These are phyloP conservation scores for Aurantiochytrium sp. DNA, from an alignment of 108 stramenopile species.

Conservation along the genomic window DNA sequence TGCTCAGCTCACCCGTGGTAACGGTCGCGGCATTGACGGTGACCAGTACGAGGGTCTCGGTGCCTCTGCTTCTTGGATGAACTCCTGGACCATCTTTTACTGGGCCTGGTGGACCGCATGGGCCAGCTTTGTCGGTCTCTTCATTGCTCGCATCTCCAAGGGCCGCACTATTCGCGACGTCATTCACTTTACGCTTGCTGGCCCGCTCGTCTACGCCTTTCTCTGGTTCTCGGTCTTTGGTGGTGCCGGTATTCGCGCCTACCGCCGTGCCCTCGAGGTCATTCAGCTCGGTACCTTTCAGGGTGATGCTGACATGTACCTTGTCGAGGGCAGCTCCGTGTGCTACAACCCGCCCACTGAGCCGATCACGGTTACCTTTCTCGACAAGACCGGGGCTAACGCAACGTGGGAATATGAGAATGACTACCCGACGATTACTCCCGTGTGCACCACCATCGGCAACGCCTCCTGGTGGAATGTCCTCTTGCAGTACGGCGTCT, in stretches of 20 bases:
- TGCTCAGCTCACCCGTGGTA: background rate
- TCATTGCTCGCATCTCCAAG: constrained; percentile 56
- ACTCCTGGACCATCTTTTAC: constrained; percentile 61
- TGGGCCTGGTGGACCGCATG: constrained; percentile 64
- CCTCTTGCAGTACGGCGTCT: constrained; percentile 38
- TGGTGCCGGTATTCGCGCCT: constrained; percentile 48
- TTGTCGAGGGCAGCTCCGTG: background rate
- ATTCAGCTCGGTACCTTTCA: background rate
- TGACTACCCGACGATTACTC: background rate
- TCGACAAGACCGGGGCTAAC: background rate
- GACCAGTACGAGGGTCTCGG: constrained; percentile 9
- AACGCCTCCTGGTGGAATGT: constrained; percentile 50
- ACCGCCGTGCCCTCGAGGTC: background rate
- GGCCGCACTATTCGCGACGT: constrained; percentile 49
- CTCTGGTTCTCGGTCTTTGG: constrained; percentile 55
- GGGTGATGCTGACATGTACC: background rate
- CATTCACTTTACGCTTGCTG: constrained; percentile 33
- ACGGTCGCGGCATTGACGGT: constrained; percentile 49
- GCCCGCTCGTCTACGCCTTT: constrained; percentile 42
- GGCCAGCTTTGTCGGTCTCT: constrained; percentile 60
- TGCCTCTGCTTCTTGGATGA: constrained; percentile 48
- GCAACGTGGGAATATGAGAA: background rate
- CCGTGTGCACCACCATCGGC: background rate
- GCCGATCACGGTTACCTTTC: background rate
- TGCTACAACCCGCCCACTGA: background rate